Conservation (phyloP, 345 rosid species). For the Boechera stricta region DNA sequence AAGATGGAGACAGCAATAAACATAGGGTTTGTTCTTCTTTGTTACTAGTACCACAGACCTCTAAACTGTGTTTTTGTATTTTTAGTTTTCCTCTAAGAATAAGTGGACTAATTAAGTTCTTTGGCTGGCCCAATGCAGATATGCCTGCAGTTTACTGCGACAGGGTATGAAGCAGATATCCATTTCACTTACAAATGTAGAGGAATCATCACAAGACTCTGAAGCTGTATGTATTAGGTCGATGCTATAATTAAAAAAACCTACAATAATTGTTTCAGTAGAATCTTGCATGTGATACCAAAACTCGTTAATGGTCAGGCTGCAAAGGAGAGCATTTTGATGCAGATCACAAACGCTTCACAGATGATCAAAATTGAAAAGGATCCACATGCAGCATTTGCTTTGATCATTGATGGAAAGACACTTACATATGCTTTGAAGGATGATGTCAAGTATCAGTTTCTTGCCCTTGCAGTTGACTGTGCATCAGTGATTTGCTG, state of each 20-base stretch:
- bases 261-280: background rate
- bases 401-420: conserved; percentile 77
- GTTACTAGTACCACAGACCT: conserved; percentile 4
- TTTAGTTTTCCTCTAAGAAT: conserved; percentile 28
- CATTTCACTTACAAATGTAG: conserved; percentile 36
- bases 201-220: conserved; percentile 39
- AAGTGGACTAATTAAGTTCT: conserved; percentile 28
- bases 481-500: conserved; percentile 92
- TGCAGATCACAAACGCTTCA: conserved; percentile 56
- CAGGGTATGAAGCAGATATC: conserved; percentile 75
- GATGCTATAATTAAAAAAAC: conserved; percentile 11
- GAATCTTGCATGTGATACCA: conserved; percentile 15
- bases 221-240: conserved; percentile 44
- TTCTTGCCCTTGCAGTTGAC: conserved; percentile 69
- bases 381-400: conserved; percentile 59
- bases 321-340: conserved; percentile 56
- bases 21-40: conserved; percentile 60
- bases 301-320: conserved; percentile 52
- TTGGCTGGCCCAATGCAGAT: conserved; percentile 56
- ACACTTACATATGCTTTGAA: conserved; percentile 64
- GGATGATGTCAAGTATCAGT: conserved; percentile 63
- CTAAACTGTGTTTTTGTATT: background rate
- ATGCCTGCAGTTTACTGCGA: conserved; percentile 75
- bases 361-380: conserved; percentile 55
- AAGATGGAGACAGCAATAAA: conserved; percentile 87